Evolutionary conservation across 2,329 filamentous ascomycete genomes (phyloP), one percentile per base, ranked within the genome.

Genomic region (Amphichorda felina): DNA sequence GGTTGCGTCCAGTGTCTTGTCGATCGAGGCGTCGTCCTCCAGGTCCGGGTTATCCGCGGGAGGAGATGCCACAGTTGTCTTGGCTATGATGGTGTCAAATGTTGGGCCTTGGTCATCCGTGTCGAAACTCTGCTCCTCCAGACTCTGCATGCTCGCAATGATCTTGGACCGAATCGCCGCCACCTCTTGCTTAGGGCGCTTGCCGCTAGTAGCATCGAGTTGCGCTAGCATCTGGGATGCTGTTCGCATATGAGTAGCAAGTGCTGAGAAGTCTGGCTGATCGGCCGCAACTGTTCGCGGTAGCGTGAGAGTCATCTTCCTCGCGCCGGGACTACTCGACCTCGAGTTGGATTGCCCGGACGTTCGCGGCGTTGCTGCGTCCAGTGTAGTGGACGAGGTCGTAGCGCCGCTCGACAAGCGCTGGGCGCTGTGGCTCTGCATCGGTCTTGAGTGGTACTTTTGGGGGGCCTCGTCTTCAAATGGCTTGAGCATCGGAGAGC

Each of bases 161-260:
- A 91, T 91, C 58, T 85, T 87, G 28, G 82, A 78, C 45, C 85
- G 72, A 53, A 91, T 91, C 7, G 83, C 81, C 14, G 82, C 84
- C 4, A 91, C 84, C 56, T 91, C 84, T 21, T 78, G 75, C 50
- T 74, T 82, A 2, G 84, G 84, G 24, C 84, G 69, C 57, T 89
- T 91, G 19, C 82, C 80, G 43, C 80, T 80, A 16, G 82, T 89
- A 2, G 81, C 74, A 40, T 91, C 83, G 8, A 91, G 67, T 48
- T 91, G 84, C 11, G 84, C 82, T 30, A 91, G 64, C 84, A 91
- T 91, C 54, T 88, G 82, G 11, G 84, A 85, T 4, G 84, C 84
- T 4, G 83, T 87, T 15, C 84, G 75, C 83, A 91, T 91, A 53
- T 91, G 84, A 10, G 83, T 88, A 10, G 84, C 85, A 22, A 91